These are phyloP conservation scores for Albizia julibrissin DNA, from an alignment of 306 rosid species.

Conservation along the genomic window DNA sequence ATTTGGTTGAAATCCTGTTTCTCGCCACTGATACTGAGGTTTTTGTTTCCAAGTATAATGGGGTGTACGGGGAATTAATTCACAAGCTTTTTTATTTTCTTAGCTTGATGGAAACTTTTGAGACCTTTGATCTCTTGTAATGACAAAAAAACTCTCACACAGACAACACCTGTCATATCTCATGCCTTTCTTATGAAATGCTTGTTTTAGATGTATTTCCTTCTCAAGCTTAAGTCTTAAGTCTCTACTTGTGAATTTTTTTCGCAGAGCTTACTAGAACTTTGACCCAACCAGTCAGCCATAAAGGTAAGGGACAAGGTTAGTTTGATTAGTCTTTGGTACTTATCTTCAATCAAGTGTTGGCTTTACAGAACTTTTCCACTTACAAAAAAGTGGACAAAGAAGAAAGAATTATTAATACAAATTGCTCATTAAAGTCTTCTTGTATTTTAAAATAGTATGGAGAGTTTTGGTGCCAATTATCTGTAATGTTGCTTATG, in stretches of 20 bases:
- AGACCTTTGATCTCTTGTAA: conserved; percentile 38
- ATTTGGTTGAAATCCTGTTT: conserved; percentile 32
- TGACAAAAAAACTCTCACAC: conserved; percentile 41
- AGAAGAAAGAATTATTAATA: conserved; percentile 28
- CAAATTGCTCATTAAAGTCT: conserved; percentile 21
- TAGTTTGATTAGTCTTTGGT: conserved; percentile 36
- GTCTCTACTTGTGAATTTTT: conserved; percentile 38
- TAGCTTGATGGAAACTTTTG: conserved; percentile 38
- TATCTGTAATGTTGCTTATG: conserved; percentile 64
- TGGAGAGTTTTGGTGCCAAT: conserved; percentile 52
- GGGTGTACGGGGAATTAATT: conserved; percentile 40
- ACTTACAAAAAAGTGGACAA: conserved; percentile 35
- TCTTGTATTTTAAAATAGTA: conserved; percentile 32
- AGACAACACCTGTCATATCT: conserved; percentile 53
- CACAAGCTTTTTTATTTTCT: conserved; percentile 31
- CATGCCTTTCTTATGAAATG: conserved; percentile 76
- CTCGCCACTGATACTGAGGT: conserved; percentile 27
- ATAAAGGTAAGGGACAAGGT: conserved; percentile 55
- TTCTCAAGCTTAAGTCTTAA: conserved; percentile 41
- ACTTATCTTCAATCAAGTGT: conserved; percentile 28
- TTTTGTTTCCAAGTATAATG: conserved; percentile 32
- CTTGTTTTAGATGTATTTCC: conserved; percentile 39
- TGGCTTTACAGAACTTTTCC: conserved; percentile 21
- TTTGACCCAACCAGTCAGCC: conserved; percentile 48
- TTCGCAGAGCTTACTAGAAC: conserved; percentile 57